Base-by-base conservation (phyloP, 1,284 basidiomycete genomes). In the Sutorius eximius region DNA sequence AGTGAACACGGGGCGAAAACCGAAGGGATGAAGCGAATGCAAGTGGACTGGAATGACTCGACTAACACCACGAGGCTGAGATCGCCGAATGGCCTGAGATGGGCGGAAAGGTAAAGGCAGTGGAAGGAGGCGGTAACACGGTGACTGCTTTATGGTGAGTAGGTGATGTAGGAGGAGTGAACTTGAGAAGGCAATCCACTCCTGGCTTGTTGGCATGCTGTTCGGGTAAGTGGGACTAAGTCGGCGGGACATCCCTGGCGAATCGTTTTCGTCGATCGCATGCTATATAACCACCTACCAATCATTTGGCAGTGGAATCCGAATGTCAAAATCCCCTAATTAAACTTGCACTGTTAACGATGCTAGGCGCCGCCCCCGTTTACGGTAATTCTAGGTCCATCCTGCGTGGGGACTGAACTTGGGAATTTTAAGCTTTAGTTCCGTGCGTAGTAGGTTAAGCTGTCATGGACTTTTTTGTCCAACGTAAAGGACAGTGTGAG, bases 51-150 rank as follows among this genome's bases (percentile, higher is more conserved):
- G 22, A 47, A 36, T 45, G 53, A 32, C 18, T 43, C 45, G 45
- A 48, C 38, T 45, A 45, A n/a, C 4, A 16, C 51, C 52, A 67
- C 51, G 52, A 61, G 53, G 57, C 52, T 18, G 29, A 57, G 45
- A 41, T 53, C 45, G 32, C 51, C 38, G 53, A 36, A 38, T 40
- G 24, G 24, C 13, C 29, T 13, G 36, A 42, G 50, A 27, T 24
- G 11, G 36, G 11, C 34, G 41, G 13, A 45, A 41, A 63, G 52
- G 65, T 65, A 55, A 53, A 52, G 13, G 20, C 22, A 13, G 34
- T 12, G 30, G 32, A 44, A 34, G 1, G 27, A 38, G 50, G 15
- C 20, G 30, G 41, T 11, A 16, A 43, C 27, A 29, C 12, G n/a
- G 50, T 47, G 44, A 34, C 24, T 40, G 36, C 30, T 34, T 27